phyloP scores from a whole-genome alignment of 2,329 filamentous ascomycete genomes.

The Alternaria viburni region DNA sequence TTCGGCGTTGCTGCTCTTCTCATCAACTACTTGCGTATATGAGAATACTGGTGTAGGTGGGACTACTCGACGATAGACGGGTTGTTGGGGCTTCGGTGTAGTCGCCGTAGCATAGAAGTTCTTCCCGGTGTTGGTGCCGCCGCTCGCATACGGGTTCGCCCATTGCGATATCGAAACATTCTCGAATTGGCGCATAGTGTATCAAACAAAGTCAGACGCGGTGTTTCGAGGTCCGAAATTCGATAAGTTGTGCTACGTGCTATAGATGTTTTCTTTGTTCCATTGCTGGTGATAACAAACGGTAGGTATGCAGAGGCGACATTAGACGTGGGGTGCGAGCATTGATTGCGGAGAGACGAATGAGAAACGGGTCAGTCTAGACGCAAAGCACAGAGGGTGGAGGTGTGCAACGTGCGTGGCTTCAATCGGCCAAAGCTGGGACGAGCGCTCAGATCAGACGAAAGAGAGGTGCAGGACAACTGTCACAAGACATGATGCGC shows the following conservation, averaged over 20 bases:
- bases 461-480: conserved; percentile 36
- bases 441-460: conserved; percentile 32
- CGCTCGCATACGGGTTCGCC: conserved; percentile 36
- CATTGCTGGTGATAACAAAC: conserved; percentile 41
- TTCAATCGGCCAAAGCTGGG: conserved; percentile 31
- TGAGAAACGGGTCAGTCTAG: conserved; percentile 34
- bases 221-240: conserved; percentile 25
- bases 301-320: conserved; percentile 39
- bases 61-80: conserved; percentile 33
- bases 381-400: conserved; percentile 33
- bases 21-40: conserved; percentile 33
- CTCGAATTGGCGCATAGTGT: conserved; percentile 40
- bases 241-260: conserved; percentile 40
- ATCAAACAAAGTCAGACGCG: conserved; percentile 24
- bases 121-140: conserved; percentile 21
- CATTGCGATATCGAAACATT: conserved; percentile 44
- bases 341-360: conserved; percentile 45
- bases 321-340: conserved; percentile 45
- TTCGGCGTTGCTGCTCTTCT: conserved; percentile 17
- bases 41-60: conserved; percentile 28
- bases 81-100: conserved; percentile 22
- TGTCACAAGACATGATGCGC: conserved; percentile 41
- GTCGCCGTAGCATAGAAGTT: conserved; percentile 22
- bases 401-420: conserved; percentile 36
- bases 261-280: conserved; percentile 36